Base-by-base conservation (phyloP, 2,329 filamentous ascomycete genomes). In the Hypoxylon sp. region DNA sequence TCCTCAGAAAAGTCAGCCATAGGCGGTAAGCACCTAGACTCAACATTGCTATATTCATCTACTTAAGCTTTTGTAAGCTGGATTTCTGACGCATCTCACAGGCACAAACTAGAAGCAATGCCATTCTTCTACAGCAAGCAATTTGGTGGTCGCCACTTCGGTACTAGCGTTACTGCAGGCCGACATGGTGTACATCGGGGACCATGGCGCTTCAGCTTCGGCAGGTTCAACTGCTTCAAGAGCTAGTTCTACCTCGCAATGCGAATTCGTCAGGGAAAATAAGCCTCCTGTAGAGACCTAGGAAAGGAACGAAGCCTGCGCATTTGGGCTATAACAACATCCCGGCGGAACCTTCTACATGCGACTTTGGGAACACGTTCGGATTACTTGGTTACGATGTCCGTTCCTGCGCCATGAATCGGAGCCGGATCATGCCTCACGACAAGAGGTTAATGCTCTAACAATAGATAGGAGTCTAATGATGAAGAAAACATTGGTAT, bases 221-320 rank as follows among this genome's bases (percentile, higher is more conserved):
- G 84, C 67, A 81, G 79, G 49, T 86, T 85, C 75, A 85, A 81
- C 80, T 87, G 85, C 78, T 87, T 87, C 81, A 83, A 79, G 69
- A 57, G 53, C 42, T 67, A 61, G 30, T 60, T 49, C 11, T 20
- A 17, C 35, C 51, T 53, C 22, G 2, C 8, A 2, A 22, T 3
- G 35, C 20, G 30, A 53, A 53, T 2, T 6, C 8, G 7, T 17
- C 17, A 27, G 37, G 14, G 20, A 27, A 2, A 13, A 3, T 1
- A 8, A 20, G 7, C 11, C n/a, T 17, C n/a, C 17, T 14, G 27
- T 4, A 30, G 27, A 51, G 27, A 6, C 3, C 2, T 10, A 51
- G 48, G 48, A 51, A 31, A 20, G n/a, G n/a, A 33, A 27, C 0
- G 3, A 51, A 6, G 14, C 17, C 6, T 3, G 20, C 6, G 30